These are phyloP conservation scores for Secale cereale DNA, from an alignment of 176 grass and related monocot species.

Conservation along the genomic window DNA sequence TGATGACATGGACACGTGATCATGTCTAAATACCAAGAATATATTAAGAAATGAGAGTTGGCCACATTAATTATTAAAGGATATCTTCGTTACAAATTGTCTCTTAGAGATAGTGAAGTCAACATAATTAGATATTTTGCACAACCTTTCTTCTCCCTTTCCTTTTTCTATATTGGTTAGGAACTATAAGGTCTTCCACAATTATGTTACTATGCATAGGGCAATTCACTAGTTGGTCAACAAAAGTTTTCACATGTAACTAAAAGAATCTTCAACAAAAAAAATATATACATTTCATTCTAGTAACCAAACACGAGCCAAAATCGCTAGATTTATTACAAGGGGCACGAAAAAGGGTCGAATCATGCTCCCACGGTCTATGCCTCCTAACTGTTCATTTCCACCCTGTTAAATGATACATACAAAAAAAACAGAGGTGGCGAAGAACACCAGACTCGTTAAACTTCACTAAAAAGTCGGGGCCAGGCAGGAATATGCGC, in stretches of 20 bases:
- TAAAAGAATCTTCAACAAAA: not conserved
- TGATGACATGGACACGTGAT: conserved; percentile 5
- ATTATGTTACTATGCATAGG: not conserved
- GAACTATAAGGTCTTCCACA: not conserved
- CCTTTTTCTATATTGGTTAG: not conserved
- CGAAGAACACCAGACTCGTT: not conserved
- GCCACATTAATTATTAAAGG: not conserved
- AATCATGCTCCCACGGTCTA: not conserved
- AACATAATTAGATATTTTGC: not conserved
- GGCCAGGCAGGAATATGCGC: not conserved
- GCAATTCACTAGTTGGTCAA: not conserved
- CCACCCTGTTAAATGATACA: not conserved
- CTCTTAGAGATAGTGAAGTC: not conserved
- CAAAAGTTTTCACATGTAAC: not conserved
- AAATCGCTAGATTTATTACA: not conserved
- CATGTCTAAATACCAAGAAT: not conserved
- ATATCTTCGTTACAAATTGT: not conserved
- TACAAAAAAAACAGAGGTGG: not conserved
- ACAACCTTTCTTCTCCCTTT: not conserved
- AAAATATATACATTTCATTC: not conserved
- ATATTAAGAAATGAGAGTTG: not conserved
- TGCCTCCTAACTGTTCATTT: not conserved
- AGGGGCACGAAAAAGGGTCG: not conserved
- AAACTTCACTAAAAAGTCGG: not conserved
- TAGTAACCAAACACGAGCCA: not conserved